These are phyloP conservation scores for Gnomoniopsis smithogilvyi DNA, from an alignment of 2,329 filamentous ascomycete genomes.

Conservation along the genomic window DNA sequence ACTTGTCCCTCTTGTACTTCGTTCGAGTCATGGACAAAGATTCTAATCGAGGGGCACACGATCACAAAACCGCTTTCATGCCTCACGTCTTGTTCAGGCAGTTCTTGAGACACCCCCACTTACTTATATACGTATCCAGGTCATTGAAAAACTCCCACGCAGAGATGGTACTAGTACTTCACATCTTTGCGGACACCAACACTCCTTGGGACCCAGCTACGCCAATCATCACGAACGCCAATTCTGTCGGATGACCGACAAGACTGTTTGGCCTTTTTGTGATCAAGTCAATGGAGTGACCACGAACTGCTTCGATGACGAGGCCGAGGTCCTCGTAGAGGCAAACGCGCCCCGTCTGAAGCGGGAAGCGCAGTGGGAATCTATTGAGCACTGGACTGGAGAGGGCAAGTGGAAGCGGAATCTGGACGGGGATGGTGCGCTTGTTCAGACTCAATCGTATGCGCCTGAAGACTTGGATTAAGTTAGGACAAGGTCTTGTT, in stretches of 20 bases:
- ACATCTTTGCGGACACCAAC: not conserved
- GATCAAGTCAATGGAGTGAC: not conserved
- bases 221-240: not conserved
- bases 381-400: conserved; percentile 1
- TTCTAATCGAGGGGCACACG: not conserved
- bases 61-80: no score
- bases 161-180: not conserved
- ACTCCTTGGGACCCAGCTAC: conserved; percentile 5
- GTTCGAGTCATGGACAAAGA: no score
- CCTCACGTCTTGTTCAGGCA: not conserved
- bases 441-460: not conserved
- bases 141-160: not conserved
- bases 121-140: not conserved
- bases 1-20: no score
- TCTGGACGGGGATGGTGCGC: not conserved
- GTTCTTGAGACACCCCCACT: not conserved
- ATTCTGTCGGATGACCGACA: conserved; percentile 5
- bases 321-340: not conserved
- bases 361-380: not conserved
- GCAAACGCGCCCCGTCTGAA: not conserved
- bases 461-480: no score
- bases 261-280: conserved; percentile 10
- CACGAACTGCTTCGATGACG: not conserved
- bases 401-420: not conserved
- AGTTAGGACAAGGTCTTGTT: no score